A percentile compares a stretch with the other conserved stretches of the same genome.
These are phyloP conservation scores for Mycocentrospora acerina DNA, from an alignment of 2,329 filamentous ascomycete genomes.

Conservation along the genomic window DNA sequence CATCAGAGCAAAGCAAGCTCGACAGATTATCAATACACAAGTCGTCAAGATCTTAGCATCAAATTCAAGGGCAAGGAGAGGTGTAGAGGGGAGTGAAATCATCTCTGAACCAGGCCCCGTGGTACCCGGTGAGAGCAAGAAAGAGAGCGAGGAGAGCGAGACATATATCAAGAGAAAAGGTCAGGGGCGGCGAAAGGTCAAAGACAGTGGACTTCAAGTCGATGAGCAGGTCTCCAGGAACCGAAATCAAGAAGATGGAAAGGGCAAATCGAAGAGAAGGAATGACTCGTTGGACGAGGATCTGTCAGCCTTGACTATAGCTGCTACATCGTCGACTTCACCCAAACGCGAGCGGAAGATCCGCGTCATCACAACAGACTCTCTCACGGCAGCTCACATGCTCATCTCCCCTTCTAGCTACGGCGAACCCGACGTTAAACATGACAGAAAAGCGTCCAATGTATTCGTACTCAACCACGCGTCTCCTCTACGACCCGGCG, in stretches of 20 bases:
- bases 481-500: slow-evolving; percentile 61
- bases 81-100: slow-evolving; percentile 56
- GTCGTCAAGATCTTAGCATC: slow-evolving; percentile 58
- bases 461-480: slow-evolving; percentile 65
- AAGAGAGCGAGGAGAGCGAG: slow-evolving; percentile 10
- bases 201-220: slow-evolving; percentile 5
- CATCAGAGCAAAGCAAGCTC: slow-evolving; percentile 55
- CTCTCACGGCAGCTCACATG: slow-evolving; percentile 54
- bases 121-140: neutral
- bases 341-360: slow-evolving; percentile 39
- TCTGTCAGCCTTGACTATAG: slow-evolving; percentile 9
- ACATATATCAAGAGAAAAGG: slow-evolving; percentile 37
- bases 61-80: slow-evolving; percentile 57
- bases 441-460: slow-evolving; percentile 33
- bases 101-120: slow-evolving; percentile 41
- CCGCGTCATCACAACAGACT: slow-evolving; percentile 53
- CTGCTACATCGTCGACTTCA: neutral
- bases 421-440: neutral
- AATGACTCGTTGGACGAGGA: slow-evolving; percentile 14
- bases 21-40: slow-evolving; percentile 60
- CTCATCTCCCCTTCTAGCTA: slow-evolving; percentile 26
- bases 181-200: slow-evolving; percentile 32
- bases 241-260: slow-evolving; percentile 7
- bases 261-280: slow-evolving; percentile 11
- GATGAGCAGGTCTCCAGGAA: too few species aligned